Evolutionary conservation across 805 yeast species (phyloP).

Genomic region (Wickerhamomyces tratensis): DNA sequence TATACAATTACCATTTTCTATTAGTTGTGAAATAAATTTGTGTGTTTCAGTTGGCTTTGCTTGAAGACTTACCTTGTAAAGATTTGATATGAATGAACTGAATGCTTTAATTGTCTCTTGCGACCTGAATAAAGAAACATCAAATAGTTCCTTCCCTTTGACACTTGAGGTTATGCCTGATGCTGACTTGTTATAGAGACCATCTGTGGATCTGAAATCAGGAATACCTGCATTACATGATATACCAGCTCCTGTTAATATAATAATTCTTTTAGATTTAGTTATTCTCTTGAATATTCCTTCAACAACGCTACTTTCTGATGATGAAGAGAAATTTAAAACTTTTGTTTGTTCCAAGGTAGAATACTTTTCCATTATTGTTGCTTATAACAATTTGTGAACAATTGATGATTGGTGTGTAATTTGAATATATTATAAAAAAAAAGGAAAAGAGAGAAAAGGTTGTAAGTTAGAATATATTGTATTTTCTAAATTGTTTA

Average conservation of each 20-base stretch:
- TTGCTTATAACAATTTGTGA: too few species aligned
- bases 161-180: conserved; percentile 22
- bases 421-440: too few species aligned
- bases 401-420: too few species aligned
- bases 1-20: conserved; percentile 52
- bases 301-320: neutral
- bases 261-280: conserved; percentile 38
- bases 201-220: conserved; percentile 80
- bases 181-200: conserved; percentile 48
- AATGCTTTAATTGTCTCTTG: conserved; percentile 60
- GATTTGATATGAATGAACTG: conserved; percentile 80
- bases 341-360: too few species aligned
- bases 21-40: conserved; percentile 39
- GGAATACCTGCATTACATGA: conserved; percentile 97
- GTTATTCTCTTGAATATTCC: conserved; percentile 15
- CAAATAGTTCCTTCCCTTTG: conserved; percentile 89
- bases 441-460: too few species aligned
- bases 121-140: conserved; percentile 69
- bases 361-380: too few species aligned
- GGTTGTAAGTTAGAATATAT: too few species aligned
- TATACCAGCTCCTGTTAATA: conserved; percentile 93
- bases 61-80: conserved; percentile 49
- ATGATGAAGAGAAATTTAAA: too few species aligned
- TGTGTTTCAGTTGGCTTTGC: conserved; percentile 87
- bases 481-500: too few species aligned